Percentiles rank a stretch among this genome's conserved stretches.
Conservation (phyloP, 768 basidiomycete species). For the Leccinum disarticulatum region DNA sequence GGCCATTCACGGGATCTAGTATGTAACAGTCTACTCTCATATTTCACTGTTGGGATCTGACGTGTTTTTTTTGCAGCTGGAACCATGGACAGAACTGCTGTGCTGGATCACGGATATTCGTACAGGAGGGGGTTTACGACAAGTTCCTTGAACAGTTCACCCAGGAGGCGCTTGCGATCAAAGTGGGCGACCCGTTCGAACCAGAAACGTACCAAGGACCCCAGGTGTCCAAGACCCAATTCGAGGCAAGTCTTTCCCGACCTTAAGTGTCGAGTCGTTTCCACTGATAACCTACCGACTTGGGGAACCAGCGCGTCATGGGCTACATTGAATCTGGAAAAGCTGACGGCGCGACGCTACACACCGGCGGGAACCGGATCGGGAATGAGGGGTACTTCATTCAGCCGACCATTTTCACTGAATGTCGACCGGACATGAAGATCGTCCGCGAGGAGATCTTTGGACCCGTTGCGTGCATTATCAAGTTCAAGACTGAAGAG, state of each 20-base stretch:
- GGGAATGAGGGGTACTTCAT: conserved; percentile 13
- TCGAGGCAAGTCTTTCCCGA: background rate
- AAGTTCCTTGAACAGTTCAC: conserved; percentile 6
- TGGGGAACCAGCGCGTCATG: conserved; percentile 9
- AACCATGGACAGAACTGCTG: conserved; percentile 14
- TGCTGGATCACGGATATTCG: conserved; percentile 13
- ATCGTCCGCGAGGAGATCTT: conserved; percentile 14
- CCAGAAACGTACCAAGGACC: conserved; percentile 11
- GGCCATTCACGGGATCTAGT: conserved; percentile 12
- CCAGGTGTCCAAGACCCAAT: conserved; percentile 13
- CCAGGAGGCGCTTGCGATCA: conserved; percentile 8
- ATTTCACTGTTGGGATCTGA: background rate
- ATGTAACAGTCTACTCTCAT: background rate
- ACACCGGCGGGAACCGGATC: conserved; percentile 2
- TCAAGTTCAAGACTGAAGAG: conserved; percentile 10
- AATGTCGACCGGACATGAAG: conserved; percentile 10
- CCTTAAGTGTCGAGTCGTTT: too few relatives aligned
- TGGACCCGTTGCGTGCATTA: conserved; percentile 11
- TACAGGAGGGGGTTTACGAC: conserved; percentile 10
- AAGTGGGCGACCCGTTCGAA: conserved; percentile 7
- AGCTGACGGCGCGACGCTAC: conserved; percentile 2
- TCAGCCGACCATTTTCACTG: conserved; percentile 13
- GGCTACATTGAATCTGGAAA: conserved; percentile 14
- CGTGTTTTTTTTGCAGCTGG: background rate
- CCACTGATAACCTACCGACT: background rate